These are phyloP conservation scores for Mercurialis annua DNA, from an alignment of 345 rosid genomes.

Conservation along the genomic window DNA sequence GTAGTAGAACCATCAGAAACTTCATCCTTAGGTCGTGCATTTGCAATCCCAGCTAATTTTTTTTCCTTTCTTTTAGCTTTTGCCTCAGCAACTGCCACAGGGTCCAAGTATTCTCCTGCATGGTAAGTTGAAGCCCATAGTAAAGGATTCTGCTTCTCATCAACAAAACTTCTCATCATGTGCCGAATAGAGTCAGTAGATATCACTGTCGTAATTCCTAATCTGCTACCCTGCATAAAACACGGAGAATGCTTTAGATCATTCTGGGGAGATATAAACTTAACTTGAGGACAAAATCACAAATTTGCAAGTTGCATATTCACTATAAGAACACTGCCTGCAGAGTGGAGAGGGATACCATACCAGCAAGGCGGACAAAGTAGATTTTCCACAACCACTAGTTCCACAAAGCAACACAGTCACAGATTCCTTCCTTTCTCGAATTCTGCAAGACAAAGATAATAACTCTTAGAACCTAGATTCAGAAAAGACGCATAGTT, in stretches of 20 bases:
- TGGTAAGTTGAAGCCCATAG: slow-evolving; percentile 99
- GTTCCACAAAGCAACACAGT: slow-evolving; percentile 98
- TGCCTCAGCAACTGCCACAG: slow-evolving; percentile 89
- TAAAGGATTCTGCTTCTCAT: slow-evolving; percentile 84
- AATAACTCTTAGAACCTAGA: neutral
- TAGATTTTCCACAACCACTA: slow-evolving; percentile 99
- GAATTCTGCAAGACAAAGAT: slow-evolving; percentile 62
- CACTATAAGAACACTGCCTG: slow-evolving; percentile 13
- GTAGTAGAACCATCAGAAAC: slow-evolving; percentile 29
- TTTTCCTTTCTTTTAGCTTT: slow-evolving; percentile 71
- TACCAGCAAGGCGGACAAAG: slow-evolving; percentile 99
- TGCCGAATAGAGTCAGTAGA: slow-evolving; percentile 96
- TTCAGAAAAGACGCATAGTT: neutral
- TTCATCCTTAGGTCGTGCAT: slow-evolving; percentile 44
- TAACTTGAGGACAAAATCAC: neutral
- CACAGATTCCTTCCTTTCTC: slow-evolving; percentile 96
- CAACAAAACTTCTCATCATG: slow-evolving; percentile 98
- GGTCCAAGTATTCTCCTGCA: slow-evolving; percentile 93
- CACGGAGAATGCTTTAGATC: neutral
- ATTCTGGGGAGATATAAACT: neutral
- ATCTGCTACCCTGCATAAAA: slow-evolving; percentile 57
- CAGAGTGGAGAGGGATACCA: slow-evolving; percentile 19
- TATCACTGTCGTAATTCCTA: slow-evolving; percentile 91
- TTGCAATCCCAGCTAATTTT: slow-evolving; percentile 50
- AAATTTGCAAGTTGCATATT: neutral